Base-by-base conservation (phyloP, 805 yeast genomes). In the Saccharomyces paradoxus region DNA sequence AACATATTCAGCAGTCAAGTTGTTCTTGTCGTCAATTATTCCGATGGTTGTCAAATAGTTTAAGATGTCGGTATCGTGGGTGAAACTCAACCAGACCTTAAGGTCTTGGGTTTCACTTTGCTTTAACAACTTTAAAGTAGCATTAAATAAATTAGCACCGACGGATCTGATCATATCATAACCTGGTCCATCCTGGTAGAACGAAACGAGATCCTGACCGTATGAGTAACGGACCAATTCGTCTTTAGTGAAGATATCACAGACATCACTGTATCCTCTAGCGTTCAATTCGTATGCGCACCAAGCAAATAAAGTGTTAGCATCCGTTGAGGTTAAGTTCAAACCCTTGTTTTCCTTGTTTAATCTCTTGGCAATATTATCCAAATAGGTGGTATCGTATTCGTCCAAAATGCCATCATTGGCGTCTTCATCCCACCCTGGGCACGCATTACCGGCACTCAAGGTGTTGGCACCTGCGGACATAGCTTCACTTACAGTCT, bases 251-350 rank as follows among this genome's bases (percentile, higher is more conserved):
- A 88, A 82, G 31, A 85, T 74, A 41, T 77, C 76, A 69, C 95
- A 87, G 58, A 87, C 81, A 32, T 77, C 76, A 14, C 94, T 85
- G 53, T 70, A 66, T 9, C 94, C 95, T 54, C 75, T 76, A 9
- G 81, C 86, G 54, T 86, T 87, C 48, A 86, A 70, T 69, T 88
- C 96, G 65, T 77, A 88, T 2, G 88, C 90, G 71, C 95, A 87
- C 71, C 82, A 77, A 12, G 76, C 73, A 62, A 85, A 82, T 58
- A 87, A 62, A 26, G 68, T 69, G 47, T 66, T 69, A 27, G 83
- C 78, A 62, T 88, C 92, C 41, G 67, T 62, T 1, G 74, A 63
- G 2, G 83, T 77, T 53, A 87, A 59, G 59, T 81, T 72, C 58
- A 74, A 72, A 2, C 82, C 85, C 2, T 81, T 81, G 53, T 87